phyloP scores from a whole-genome alignment of 2,329 filamentous ascomycete genomes.

The Fusarium lateritium region DNA sequence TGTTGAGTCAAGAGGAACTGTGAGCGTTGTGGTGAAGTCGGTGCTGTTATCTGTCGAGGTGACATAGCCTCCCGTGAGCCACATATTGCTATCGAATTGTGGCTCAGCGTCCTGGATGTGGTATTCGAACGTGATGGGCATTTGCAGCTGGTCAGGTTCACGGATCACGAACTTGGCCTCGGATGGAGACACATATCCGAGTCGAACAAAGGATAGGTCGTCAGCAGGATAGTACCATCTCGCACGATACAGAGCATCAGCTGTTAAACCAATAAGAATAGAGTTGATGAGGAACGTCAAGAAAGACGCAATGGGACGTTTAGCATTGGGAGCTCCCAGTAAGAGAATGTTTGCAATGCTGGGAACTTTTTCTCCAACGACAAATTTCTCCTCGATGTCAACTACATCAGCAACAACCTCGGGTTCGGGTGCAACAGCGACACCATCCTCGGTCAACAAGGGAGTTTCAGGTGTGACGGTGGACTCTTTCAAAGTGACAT shows the following conservation, averaged over 20 bases:
- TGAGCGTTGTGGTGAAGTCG: conserved; percentile 84
- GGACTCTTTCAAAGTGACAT: conserved; percentile 68
- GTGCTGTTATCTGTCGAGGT: conserved; percentile 79
- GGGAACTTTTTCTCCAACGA: conserved; percentile 70
- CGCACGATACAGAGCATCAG: conserved; percentile 84
- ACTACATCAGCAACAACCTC: conserved; percentile 65
- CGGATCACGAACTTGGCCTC: conserved; percentile 87
- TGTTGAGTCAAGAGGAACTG: conserved; percentile 73
- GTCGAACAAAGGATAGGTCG: conserved; percentile 86
- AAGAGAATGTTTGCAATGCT: conserved; percentile 76
- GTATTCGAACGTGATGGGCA: conserved; percentile 82
- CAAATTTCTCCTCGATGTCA: conserved; percentile 74
- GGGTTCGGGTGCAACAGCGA: conserved; percentile 49
- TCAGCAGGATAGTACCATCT: conserved; percentile 77
- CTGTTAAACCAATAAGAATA: conserved; percentile 75
- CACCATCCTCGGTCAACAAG: conserved; percentile 52
- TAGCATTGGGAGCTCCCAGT: conserved; percentile 81
- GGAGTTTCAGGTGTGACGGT: conserved; percentile 50
- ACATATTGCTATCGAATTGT: conserved; percentile 70
- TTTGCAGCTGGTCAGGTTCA: conserved; percentile 81
- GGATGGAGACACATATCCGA: conserved; percentile 87
- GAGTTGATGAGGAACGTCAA: conserved; percentile 81
- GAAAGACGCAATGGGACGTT: conserved; percentile 75
- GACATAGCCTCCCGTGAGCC: conserved; percentile 77
- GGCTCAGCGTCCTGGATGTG: conserved; percentile 66